These are phyloP conservation scores for Leptodontidium sp. DNA, from an alignment of 2,329 filamentous ascomycete genomes.

Conservation along the genomic window DNA sequence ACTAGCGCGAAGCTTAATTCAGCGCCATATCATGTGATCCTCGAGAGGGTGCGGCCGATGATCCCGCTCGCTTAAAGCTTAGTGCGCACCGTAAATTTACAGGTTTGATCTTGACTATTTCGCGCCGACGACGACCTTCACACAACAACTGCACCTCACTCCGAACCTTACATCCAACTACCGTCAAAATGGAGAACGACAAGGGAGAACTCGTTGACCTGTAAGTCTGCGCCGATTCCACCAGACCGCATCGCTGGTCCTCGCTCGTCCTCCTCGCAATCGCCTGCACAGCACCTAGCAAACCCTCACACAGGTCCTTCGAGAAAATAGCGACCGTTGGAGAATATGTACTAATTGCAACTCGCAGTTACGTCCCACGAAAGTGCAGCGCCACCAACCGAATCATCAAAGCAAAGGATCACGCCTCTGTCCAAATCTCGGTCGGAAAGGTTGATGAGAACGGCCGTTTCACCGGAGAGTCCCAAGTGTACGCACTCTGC, in stretches of 20 bases:
- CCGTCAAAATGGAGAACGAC: constrained; percentile 97
- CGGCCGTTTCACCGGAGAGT: constrained; percentile 92
- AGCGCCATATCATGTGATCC: neutral
- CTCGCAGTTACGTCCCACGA: constrained; percentile 88
- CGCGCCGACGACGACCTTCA: constrained; percentile 23
- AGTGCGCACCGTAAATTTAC: constrained; percentile 32
- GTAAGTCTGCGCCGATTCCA: constrained; percentile 62
- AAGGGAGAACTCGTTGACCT: constrained; percentile 99
- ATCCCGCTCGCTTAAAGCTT: constrained; percentile 2
- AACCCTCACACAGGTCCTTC: neutral
- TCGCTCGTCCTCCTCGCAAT: neutral
- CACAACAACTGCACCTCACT: constrained; percentile 25
- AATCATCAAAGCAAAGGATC: constrained; percentile 99
- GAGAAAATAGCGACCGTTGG: neutral
- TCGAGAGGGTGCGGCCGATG: no score
- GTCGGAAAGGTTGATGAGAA: constrained; percentile 99
- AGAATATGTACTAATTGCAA: constrained; percentile 27
- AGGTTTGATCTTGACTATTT: constrained; percentile 23
- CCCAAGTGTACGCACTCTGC: constrained; percentile 96
- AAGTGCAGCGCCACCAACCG: constrained; percentile 99
- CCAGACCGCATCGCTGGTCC: neutral
- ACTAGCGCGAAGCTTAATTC: neutral
- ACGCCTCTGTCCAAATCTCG: constrained; percentile 97
- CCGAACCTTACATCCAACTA: constrained; percentile 44
- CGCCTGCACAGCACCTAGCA: neutral